Evolutionary conservation across 2,329 filamentous ascomycete species (phyloP), one percentile per base, ranked within the genome.

Genomic region (Torrubiella hemipterigena): DNA sequence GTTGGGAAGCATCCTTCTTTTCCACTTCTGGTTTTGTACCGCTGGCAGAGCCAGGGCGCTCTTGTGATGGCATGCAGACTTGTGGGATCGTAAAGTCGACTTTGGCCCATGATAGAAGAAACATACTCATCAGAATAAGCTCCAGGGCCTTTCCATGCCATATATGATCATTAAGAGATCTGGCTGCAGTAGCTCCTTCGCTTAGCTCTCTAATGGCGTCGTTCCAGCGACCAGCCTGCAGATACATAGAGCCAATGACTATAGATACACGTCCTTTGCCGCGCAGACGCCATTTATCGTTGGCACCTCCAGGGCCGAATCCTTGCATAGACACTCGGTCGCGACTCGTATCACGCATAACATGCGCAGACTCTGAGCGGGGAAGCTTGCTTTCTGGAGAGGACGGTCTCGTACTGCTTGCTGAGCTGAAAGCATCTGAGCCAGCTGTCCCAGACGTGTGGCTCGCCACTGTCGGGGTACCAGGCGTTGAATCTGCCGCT

Each of bases 61-160:
- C 70, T 16, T 59, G 70, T 40, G 51, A 61, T 34, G 56, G 64
- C 42, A 57, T 60, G 38, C 73, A 70, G 12, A 78, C 54, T 8
- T 60, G 52, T 3, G 74, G 74, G n/a, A 91, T 69, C 45, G 78
- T 70, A 45, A 96, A 96, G 47, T 91, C 81, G 45, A 89, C 65
- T 4, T 78, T 81, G 21, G 79, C 73, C 82, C 86, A 94, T 18
- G 77, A 81, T 38, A 93, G 74, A 45, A 96, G 71, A 24, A 96
- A 50, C 42, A 96, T 67, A 47, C 81, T 85, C 17, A 93, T 67
- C 28, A 91, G 61, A 37, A 93, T 83, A 17, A 87, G 76, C 50
- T 98, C 93, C 14, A 98, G 65, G 2, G 85, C 87, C 56, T 96
- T 96, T 13, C 83, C 91, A 57, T 95, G 85, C 89, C 91, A 98